These are phyloP conservation scores for Kitagawia praeruptora DNA, from an alignment of 129 eudicot genomes.

Conservation along the genomic window DNA sequence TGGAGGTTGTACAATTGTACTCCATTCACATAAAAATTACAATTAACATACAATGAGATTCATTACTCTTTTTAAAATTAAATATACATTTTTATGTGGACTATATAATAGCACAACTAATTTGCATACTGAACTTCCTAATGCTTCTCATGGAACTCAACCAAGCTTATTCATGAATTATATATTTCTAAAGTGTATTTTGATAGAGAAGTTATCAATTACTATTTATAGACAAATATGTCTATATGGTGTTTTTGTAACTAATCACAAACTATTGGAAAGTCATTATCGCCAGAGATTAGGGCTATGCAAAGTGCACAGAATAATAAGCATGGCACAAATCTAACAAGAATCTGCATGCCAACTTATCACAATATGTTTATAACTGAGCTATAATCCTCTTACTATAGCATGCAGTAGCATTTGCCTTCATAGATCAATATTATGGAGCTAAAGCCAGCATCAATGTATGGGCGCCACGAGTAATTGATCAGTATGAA, in stretches of 20 bases:
- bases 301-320: not conserved
- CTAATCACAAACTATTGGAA: not conserved
- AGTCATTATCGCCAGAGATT: not conserved
- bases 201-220: not conserved
- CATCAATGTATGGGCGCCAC: constrained; percentile 90
- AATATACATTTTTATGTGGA: not conserved
- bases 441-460: constrained; percentile 90
- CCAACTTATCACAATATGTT: not conserved
- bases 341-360: not conserved
- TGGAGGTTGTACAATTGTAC: not conserved
- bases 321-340: not conserved
- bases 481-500: constrained; percentile 66
- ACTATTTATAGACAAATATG: not conserved
- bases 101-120: not conserved
- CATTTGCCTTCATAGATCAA: constrained; percentile 68
- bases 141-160: not conserved
- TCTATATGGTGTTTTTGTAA: not conserved
- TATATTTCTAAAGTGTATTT: not conserved
- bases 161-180: not conserved
- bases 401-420: constrained; percentile 80
- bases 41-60: too few species aligned
- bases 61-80: not conserved
- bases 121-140: not conserved
- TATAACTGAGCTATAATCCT: constrained; percentile 13
- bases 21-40: not conserved